Evolutionary conservation across 257 asterid genomes (phyloP), one percentile per base, ranked within the genome.

Genomic region (Solanum arcanum): DNA sequence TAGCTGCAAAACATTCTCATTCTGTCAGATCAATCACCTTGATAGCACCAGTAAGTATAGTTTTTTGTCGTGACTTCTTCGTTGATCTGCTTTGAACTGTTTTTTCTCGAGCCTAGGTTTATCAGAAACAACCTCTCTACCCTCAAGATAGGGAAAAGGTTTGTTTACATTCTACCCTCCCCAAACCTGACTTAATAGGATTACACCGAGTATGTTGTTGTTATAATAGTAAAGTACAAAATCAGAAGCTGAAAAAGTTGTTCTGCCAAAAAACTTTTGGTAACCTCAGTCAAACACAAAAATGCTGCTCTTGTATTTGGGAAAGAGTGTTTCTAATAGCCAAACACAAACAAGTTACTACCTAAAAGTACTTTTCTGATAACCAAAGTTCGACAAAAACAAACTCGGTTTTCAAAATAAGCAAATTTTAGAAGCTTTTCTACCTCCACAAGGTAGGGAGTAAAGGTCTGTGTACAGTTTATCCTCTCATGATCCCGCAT

Each of bases 41-140:
- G 88, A 86, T 93, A 52, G 98, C 99, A 52, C 98, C 98, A 4
- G 99, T 96, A 83, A 89, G 97, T 70, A 27, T 68, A 27, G 21
- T 68, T 7, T 27, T 27, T 68, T 69, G 76, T 29, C n/a, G 0
- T 29, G 76, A 29, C 76, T 69, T 68, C 23, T 68, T 29, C 39
- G 1, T 69, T 69, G 12, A 69, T 69, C 41, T 69, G 76, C 41
- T 14, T 69, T 69, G 41, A 14, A 69, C 13, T 1, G 20, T 66
- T 66, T 12, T 66, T 12, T 13, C 20, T 66, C 37, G 12, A 68
- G 41, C 64, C 64, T 18, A 56, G 23, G 39, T 68, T 16, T 29
- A 14, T 15, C 23, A 0, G 39, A 68, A 69, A 69, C 23, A 29
- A 29, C 12, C 23, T 69, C 39, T 69, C 75, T 69, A 69, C 12